Conservation (phyloP, 1,284 basidiomycete genomes). For the Irpex rosettiformis region DNA sequence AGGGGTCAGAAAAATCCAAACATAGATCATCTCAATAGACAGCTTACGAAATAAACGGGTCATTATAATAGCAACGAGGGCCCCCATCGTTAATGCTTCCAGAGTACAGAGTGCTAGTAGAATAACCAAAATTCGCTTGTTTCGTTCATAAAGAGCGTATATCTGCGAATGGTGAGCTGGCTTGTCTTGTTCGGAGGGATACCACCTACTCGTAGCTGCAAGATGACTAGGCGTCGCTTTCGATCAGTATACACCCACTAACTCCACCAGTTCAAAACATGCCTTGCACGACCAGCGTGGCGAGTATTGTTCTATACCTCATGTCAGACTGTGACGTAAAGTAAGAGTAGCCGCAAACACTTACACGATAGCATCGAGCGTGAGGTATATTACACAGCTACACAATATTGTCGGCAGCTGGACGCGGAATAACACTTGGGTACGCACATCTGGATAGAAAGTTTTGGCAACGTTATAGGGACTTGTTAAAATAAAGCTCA, state of each 20-base stretch:
- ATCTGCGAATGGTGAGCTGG: slow-evolving; percentile 12
- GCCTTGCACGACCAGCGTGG: slow-evolving; percentile 20
- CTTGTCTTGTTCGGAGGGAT: not conserved
- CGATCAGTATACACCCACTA: not conserved
- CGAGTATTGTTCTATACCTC: slow-evolving; percentile 12
- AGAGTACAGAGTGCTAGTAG: slow-evolving; percentile 16
- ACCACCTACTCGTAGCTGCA: slow-evolving; percentile 18
- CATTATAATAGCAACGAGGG: slow-evolving; percentile 22
- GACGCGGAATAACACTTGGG: not conserved
- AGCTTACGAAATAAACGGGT: slow-evolving; percentile 10
- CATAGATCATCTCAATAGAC: not conserved
- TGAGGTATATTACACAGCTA: slow-evolving; percentile 16
- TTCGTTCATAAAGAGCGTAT: slow-evolving; percentile 25
- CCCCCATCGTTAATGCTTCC: slow-evolving; percentile 21
- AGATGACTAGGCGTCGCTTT: slow-evolving; percentile 10
- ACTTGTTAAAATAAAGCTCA: not conserved
- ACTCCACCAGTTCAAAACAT: not conserved
- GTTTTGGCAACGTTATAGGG: not conserved
- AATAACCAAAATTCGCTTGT: slow-evolving; percentile 14
- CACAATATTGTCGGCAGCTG: too few relatives aligned
- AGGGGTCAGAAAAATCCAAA: not conserved
- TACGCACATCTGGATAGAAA: not conserved
- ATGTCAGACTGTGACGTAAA: not conserved
- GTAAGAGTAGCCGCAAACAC: slow-evolving; percentile 1
- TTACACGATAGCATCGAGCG: slow-evolving; percentile 18